phyloP scores from a whole-genome alignment of 305 asterid species.

The Fraxinus velutina region DNA sequence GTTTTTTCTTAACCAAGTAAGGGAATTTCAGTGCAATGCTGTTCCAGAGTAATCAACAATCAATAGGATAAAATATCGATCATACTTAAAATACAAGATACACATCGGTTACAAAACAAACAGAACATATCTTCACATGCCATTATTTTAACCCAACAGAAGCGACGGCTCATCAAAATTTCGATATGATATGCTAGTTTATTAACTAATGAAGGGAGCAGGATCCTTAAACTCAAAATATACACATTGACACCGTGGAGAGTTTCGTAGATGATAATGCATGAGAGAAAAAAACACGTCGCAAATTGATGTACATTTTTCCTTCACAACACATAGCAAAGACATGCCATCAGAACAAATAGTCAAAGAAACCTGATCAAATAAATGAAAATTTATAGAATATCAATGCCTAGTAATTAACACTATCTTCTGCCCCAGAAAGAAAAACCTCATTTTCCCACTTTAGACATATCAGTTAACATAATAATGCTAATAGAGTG shows the following conservation, averaged over 20 bases:
- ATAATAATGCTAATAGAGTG: background rate
- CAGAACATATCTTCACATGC: background rate
- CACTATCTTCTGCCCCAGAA: background rate
- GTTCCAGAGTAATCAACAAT: constrained; percentile 32
- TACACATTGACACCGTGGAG: background rate
- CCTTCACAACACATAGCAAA: background rate
- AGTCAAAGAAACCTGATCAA: background rate
- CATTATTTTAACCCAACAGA: background rate
- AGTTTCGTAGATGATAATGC: background rate
- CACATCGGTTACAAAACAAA: background rate
- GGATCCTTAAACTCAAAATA: background rate
- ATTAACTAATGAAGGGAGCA: background rate
- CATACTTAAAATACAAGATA: constrained; percentile 10
- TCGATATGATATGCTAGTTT: background rate
- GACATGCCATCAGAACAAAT: background rate
- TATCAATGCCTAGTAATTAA: background rate
- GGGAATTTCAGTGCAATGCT: constrained; percentile 84
- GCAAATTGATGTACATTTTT: background rate
- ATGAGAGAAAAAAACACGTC: background rate
- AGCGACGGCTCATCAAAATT: constrained; percentile 6
- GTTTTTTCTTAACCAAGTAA: constrained; percentile 72
- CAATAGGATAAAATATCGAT: constrained; percentile 3
- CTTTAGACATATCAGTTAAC: background rate
- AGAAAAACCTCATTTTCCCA: background rate
- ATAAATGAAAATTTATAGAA: background rate